These are phyloP conservation scores for Vitis cinerea DNA, from an alignment of 164 flowering plant genomes.

Conservation along the genomic window DNA sequence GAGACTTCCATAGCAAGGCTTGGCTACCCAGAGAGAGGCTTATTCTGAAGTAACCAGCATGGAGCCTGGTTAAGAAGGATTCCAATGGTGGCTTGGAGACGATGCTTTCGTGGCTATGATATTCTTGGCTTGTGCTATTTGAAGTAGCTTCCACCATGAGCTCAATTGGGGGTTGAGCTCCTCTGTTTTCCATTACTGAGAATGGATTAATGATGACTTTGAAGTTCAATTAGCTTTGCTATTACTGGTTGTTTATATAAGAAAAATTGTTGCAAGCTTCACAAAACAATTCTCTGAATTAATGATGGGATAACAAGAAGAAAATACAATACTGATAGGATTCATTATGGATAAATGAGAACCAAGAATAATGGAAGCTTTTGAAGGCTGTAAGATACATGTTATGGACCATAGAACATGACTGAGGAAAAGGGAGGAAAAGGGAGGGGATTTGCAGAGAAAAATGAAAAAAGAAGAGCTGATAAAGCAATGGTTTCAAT, in stretches of 20 bases:
- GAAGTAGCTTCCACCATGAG: neutral
- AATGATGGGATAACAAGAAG: too few relatives aligned
- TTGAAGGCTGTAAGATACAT: too few relatives aligned
- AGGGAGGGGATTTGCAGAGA: too few relatives aligned
- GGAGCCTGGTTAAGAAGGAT: slow-evolving; percentile 16
- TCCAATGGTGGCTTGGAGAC: neutral
- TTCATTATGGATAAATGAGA: too few relatives aligned
- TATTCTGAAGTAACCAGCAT: slow-evolving; percentile 28
- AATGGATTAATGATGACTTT: neutral
- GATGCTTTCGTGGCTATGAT: neutral
- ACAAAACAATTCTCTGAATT: too few relatives aligned
- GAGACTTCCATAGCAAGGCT: slow-evolving; percentile 28
- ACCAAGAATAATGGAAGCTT: too few relatives aligned
- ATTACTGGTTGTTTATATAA: slow-evolving; percentile 3
- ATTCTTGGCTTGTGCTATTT: neutral
- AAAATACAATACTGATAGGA: too few relatives aligned
- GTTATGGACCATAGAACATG: too few relatives aligned
- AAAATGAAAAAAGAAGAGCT: too few relatives aligned
- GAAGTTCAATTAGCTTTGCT: neutral
- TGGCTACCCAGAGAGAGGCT: slow-evolving; percentile 21
- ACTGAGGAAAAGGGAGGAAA: too few relatives aligned
- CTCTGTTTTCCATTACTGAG: neutral
- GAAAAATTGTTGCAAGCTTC: neutral
- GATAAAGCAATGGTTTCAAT: too few relatives aligned
- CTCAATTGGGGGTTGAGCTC: neutral